These are phyloP conservation scores for Arachis monticola DNA, from an alignment of 331 rosid genomes.

Conservation along the genomic window DNA sequence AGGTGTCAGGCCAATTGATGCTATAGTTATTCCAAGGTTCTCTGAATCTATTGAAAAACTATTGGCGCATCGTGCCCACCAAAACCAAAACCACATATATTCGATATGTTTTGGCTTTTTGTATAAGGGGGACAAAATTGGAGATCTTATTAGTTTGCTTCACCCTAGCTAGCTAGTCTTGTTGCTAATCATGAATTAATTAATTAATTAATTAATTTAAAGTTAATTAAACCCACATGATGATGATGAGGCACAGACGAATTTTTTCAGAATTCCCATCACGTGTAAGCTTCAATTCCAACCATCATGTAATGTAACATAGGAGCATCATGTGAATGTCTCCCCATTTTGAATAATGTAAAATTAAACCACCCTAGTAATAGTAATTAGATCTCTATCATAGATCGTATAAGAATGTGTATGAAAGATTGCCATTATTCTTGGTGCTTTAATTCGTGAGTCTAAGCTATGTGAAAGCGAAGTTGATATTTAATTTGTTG, in stretches of 20 bases:
- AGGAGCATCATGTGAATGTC: constrained; percentile 18
- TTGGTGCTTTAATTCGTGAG: neutral
- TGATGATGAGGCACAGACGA: neutral
- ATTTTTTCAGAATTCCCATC: constrained; percentile 26
- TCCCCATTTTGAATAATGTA: constrained; percentile 21
- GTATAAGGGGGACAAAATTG: too few species aligned
- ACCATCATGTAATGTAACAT: constrained; percentile 17
- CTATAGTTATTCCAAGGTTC: constrained; percentile 15
- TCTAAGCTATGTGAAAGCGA: constrained; percentile 15
- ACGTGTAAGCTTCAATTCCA: constrained; percentile 30
- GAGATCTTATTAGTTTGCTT: neutral
- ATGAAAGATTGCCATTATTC: neutral
- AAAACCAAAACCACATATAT: neutral
- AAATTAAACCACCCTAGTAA: neutral
- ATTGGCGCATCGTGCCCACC: constrained; percentile 14
- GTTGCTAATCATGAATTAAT: neutral
- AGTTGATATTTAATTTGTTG: neutral
- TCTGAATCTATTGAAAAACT: constrained; percentile 2
- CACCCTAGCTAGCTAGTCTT: neutral
- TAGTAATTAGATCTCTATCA: neutral
- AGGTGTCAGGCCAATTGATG: neutral
- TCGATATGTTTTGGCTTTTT: too few species aligned
- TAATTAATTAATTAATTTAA: too few species aligned
- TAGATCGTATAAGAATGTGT: neutral
- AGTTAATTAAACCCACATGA: neutral